phyloP scores from a whole-genome alignment of 495 filamentous ascomycete genomes.

The Podospora pseudocomata region DNA sequence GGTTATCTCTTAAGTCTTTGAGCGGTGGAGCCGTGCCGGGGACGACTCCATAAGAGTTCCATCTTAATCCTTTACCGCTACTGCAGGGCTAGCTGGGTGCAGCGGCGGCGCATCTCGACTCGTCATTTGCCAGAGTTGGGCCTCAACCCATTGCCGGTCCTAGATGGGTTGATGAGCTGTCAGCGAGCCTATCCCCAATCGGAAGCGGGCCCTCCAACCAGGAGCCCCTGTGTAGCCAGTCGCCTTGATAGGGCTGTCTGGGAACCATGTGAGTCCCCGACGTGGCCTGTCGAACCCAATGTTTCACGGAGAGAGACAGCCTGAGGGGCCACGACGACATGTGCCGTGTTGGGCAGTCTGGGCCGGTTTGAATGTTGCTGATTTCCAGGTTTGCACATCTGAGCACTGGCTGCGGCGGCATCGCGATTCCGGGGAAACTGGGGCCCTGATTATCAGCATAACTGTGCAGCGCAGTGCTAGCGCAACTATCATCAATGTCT shows the following conservation, averaged over 20 bases:
- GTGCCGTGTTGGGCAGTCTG: neutral
- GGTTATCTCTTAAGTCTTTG: neutral
- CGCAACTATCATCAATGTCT: neutral
- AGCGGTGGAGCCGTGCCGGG: neutral
- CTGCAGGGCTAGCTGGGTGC: neutral
- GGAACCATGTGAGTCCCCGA: constrained; percentile 1
- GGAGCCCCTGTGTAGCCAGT: constrained; percentile 11
- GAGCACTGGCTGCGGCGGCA: neutral
- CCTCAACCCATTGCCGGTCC: constrained; percentile 17
- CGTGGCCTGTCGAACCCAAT: constrained; percentile 10
- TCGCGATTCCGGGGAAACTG: neutral
- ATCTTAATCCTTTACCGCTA: neutral
- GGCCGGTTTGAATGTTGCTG: too few species aligned
- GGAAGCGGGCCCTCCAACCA: constrained; percentile 16
- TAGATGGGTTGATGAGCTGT: constrained; percentile 3
- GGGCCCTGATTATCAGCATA: neutral
- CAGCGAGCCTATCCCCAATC: constrained; percentile 19
- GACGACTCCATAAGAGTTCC: neutral
- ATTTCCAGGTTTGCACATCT: neutral
- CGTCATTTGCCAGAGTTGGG: constrained; percentile 19
- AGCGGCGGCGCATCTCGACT: neutral
- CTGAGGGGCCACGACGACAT: neutral
- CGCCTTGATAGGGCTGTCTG: constrained; percentile 13
- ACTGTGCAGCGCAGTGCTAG: neutral
- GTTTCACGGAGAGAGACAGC: constrained; percentile 5